Percentiles rank a stretch among this genome's conserved stretches.
Conservation (phyloP, 805 yeast species). For the Hanseniaspora jakobsenii region DNA sequence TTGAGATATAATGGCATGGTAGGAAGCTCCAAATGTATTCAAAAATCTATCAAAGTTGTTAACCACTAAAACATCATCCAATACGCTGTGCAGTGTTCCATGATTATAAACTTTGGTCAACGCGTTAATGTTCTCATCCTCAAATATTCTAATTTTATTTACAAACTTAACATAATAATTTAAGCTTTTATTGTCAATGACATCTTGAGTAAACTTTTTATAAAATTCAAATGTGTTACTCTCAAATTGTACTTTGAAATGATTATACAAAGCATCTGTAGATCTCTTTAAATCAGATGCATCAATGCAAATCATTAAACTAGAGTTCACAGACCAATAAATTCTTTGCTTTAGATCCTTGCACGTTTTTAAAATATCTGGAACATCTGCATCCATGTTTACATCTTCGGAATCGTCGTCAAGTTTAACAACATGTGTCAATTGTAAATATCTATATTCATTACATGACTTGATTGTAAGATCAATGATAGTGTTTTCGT, state of each 20-base stretch:
- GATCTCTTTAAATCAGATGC: slow-evolving; percentile 78
- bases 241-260: slow-evolving; percentile 20
- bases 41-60: slow-evolving; percentile 15
- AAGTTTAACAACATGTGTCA: slow-evolving; percentile 35
- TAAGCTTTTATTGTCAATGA: slow-evolving; percentile 61
- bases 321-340: slow-evolving; percentile 64
- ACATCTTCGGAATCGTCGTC: neutral
- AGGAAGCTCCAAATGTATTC: slow-evolving; percentile 10
- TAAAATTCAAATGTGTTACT: slow-evolving; percentile 38
- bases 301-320: slow-evolving; percentile 84
- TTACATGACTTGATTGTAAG: slow-evolving; percentile 70
- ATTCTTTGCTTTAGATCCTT: slow-evolving; percentile 13
- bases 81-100: slow-evolving; percentile 49
- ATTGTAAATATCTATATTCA: slow-evolving; percentile 65
- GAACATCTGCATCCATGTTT: slow-evolving; percentile 1
- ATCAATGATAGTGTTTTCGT: slow-evolving; percentile 45
- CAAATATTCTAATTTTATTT: slow-evolving; percentile 70
- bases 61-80: slow-evolving; percentile 44
- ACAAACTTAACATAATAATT: slow-evolving; percentile 86
- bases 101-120: slow-evolving; percentile 44
- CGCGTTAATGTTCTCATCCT: slow-evolving; percentile 60
- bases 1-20: slow-evolving; percentile 23
- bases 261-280: slow-evolving; percentile 68
- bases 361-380: neutral
- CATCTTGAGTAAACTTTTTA: slow-evolving; percentile 52